Base-by-base conservation (phyloP, 2,329 filamentous ascomycete genomes). In the Colletotrichum sp. region DNA sequence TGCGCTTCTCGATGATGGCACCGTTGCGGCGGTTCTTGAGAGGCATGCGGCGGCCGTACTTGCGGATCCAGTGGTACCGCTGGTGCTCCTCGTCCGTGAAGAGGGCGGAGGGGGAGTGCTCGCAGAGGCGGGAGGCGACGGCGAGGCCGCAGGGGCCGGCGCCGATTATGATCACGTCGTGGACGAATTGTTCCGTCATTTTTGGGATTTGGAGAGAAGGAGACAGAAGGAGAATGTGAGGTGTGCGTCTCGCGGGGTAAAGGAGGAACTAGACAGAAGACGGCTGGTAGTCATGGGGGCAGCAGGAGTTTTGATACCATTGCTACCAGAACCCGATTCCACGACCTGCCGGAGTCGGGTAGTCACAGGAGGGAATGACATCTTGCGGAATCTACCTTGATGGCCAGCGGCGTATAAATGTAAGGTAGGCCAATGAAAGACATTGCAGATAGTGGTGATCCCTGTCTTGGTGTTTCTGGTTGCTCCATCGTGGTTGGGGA, bases 41-140 rank as follows among this genome's bases (percentile, higher is more conserved):
- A 9, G 88, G 88, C 83, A 92, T 90, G 34, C 90, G 90, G 32
- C 88, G 88, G 32, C 89, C 89, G 80, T 95, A 90, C 72, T 92
- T 93, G 73, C 89, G 89, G 72, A 95, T 93, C 93, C 94, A 96
- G 83, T 95, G 92, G 82, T 95, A 96, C n/a, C 95, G 89, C 57
- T 93, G 92, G 80, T 96, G 94, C 81, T 96, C 95, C 79, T 95
- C 94, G 81, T 96, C 94, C 0, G 95, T 96, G 84, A 96, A 96
- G 68, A 96, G 91, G 2, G 95, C 94, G 0, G 93, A 95, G 0
- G 95, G 95, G 0, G 93, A 94, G 71, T 90, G 88, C 83, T 96
- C 95, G 57, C 90, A 89, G 2, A 96, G 89, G 6, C 95, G 90
- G 2, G 94, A 92, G 10, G 95, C 94, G 8, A 94, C 91, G 7